Conservation (phyloP, 2,329 filamentous ascomycete genomes). For the Colletotrichum sp. region DNA sequence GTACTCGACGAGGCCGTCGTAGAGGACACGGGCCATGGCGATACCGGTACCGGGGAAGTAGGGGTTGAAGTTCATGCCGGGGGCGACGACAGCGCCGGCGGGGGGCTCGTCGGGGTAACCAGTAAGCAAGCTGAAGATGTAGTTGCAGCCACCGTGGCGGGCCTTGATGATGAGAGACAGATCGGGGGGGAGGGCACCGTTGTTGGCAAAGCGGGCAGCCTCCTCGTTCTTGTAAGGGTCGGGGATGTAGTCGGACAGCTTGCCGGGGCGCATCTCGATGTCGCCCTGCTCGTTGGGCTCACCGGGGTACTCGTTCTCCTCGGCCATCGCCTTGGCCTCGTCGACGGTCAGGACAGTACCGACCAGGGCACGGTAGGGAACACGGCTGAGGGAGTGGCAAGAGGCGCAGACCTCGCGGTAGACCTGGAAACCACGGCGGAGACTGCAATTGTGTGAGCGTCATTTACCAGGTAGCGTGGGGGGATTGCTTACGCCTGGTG, state of each 20-base stretch:
- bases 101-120: slow-evolving; percentile 97
- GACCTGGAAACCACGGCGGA: slow-evolving; percentile 98
- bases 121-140: slow-evolving; percentile 96
- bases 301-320: slow-evolving; percentile 98
- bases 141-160: slow-evolving; percentile 96
- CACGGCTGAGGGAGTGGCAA: slow-evolving; percentile 94
- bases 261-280: slow-evolving; percentile 97
- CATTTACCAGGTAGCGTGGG: neutral
- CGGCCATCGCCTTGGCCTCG: slow-evolving; percentile 95
- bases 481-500: slow-evolving; percentile 80
- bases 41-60: slow-evolving; percentile 99
- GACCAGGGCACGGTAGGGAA: slow-evolving; percentile 92
- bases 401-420: slow-evolving; percentile 98
- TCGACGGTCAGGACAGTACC: slow-evolving; percentile 93
- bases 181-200: slow-evolving; percentile 96
- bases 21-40: slow-evolving; percentile 97
- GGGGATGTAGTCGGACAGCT: slow-evolving; percentile 97
- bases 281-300: slow-evolving; percentile 98
- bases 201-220: slow-evolving; percentile 96
- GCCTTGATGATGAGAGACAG: slow-evolving; percentile 97
- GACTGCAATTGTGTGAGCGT: slow-evolving; percentile 56
- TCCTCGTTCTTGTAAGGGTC: slow-evolving; percentile 98
- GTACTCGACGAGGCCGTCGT: slow-evolving; percentile 97
- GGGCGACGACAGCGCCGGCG: slow-evolving; percentile 82
- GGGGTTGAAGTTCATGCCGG: slow-evolving; percentile 99